A percentile compares a stretch with the other conserved stretches of the same genome.
Evolutionary conservation across 129 eudicot genomes (phyloP).

Genomic region (Kitagawia praeruptora): DNA sequence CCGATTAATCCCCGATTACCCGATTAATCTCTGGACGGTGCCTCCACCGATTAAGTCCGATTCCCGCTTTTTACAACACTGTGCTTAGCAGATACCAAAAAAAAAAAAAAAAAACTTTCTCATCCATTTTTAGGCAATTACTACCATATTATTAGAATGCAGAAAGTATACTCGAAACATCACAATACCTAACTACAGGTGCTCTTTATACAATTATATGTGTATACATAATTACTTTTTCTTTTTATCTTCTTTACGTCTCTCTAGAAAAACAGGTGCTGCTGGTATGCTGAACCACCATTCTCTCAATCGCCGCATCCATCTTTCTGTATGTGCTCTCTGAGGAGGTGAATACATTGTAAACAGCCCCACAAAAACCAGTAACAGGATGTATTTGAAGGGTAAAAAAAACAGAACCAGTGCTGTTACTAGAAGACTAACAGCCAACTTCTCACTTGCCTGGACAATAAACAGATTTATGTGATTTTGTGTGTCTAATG

Average conservation of each 20-base stretch:
- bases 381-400: conserved; percentile 31
- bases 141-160: background rate
- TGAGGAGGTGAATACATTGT: conserved; percentile 73
- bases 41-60: too few relatives aligned
- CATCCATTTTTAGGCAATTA: background rate
- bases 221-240: conserved; percentile 24
- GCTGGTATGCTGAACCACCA: conserved; percentile 99
- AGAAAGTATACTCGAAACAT: background rate
- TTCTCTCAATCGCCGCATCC: conserved; percentile 62
- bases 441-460: conserved; percentile 73
- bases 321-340: conserved; percentile 60
- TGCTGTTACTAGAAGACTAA: conserved; percentile 40
- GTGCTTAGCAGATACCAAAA: background rate
- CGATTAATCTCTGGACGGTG: too few relatives aligned
- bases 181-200: background rate
- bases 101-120: background rate
- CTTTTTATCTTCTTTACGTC: conserved; percentile 67
- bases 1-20: too few relatives aligned
- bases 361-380: conserved; percentile 55
- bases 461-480: conserved; percentile 8
- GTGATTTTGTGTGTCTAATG: background rate
- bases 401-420: conserved; percentile 51
- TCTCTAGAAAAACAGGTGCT: conserved; percentile 74
- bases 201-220: background rate
- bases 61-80: too few relatives aligned